Evolutionary conservation across 2,329 filamentous ascomycete species (phyloP).

Genomic region (Talaromyces islandicus): DNA sequence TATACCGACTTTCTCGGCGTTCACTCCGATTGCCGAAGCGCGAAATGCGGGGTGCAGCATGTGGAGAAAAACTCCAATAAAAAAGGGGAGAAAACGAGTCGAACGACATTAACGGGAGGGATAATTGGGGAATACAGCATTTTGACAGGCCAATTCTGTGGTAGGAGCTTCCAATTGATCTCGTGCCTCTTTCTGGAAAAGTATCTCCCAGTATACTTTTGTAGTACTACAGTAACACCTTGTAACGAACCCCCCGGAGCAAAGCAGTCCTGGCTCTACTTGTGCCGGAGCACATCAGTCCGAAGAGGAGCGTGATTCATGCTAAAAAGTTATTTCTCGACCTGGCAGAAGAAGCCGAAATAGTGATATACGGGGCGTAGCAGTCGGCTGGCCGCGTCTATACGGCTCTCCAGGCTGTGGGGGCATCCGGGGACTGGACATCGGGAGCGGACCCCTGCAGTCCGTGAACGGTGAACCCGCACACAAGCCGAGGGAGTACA

Average conservation of each 20-base stretch:
- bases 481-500: not conserved
- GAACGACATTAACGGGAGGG: not conserved
- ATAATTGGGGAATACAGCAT: not conserved
- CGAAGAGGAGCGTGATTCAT: not conserved
- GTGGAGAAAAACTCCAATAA: not conserved
- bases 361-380: not conserved
- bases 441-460: not conserved
- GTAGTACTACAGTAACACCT: not conserved
- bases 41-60: not conserved
- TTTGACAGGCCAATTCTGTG: not conserved
- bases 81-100: not conserved
- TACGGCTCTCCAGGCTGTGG: not conserved
- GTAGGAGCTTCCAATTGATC: not conserved
- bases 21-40: not conserved
- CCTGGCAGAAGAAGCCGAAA: not conserved
- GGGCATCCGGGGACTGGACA: not conserved
- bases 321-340: not conserved
- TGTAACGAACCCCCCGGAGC: not conserved
- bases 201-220: not conserved
- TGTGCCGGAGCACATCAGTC: not conserved
- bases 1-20: not conserved
- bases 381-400: not conserved
- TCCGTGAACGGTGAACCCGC: not conserved
- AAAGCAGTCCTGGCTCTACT: not conserved
- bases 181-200: not conserved